Conservation (phyloP, 306 rosid species). For the Cucurbita ficifolia region DNA sequence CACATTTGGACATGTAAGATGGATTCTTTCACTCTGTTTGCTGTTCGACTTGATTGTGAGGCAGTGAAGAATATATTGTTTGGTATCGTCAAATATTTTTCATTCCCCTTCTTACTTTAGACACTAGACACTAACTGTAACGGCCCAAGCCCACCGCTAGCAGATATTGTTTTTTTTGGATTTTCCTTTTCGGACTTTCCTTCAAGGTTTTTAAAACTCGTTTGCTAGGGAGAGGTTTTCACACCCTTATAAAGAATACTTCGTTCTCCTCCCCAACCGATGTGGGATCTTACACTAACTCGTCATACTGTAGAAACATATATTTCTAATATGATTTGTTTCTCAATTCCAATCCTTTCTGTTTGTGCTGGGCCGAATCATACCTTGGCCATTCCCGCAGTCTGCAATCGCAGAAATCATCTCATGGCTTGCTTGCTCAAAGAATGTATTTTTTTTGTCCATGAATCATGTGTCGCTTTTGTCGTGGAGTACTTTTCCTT, state of each 20-base stretch:
- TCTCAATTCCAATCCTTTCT: neutral
- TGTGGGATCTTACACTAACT: neutral
- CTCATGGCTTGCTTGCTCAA: neutral
- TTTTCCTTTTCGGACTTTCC: too few relatives aligned
- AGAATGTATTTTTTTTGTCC: neutral
- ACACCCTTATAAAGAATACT: too few relatives aligned
- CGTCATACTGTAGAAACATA: neutral
- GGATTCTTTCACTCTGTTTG: conserved; percentile 1
- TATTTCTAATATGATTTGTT: neutral
- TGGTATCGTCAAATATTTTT: too few relatives aligned
- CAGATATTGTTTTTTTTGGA: too few relatives aligned
- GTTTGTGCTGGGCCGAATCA: neutral
- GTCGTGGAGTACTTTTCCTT: neutral
- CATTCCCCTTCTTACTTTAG: neutral
- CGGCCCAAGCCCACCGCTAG: too few relatives aligned
- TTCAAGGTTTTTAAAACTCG: too few relatives aligned
- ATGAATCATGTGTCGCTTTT: neutral
- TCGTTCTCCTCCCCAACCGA: too few relatives aligned
- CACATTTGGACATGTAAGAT: conserved; percentile 91
- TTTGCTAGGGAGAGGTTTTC: too few relatives aligned
- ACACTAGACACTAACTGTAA: neutral
- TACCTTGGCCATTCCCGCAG: neutral
- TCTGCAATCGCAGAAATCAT: neutral
- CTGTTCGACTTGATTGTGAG: neutral
- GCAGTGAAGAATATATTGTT: neutral